Base-by-base conservation (phyloP, 768 basidiomycete genomes). In the Psilocybe subaeruginosa region DNA sequence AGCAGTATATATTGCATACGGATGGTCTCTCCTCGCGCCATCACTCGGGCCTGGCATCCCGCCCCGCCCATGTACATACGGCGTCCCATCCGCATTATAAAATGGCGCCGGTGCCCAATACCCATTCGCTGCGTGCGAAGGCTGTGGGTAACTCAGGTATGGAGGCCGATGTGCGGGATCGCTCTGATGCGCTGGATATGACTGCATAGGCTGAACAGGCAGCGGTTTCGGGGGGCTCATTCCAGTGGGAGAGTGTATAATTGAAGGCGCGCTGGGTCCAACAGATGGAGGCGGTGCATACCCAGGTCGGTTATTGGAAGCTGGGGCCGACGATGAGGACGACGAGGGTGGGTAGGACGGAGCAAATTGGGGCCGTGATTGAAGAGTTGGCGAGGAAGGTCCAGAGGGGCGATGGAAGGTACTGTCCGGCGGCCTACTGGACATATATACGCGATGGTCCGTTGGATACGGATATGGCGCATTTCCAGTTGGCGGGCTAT, bases 191-290 rank as follows among this genome's bases (percentile, higher is more conserved):
- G 62, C 47, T 4, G 66, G 65, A 29, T 60, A 62, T 6, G 58
- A 56, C 11, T 60, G 64, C 60, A 61, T 60, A 50, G 64, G 58
- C 16, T 64, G 60, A 48, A 64, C 61, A 2, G 66, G 66, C 7
- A 64, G 50, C 27, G 59, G 55, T 19, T 61, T 54, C 9, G 61
- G 59, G 11, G 63, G 37, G 4, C 49, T 39, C 53, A 64, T 50
- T 8, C 63, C 63, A 3, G 66, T 60, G 27, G 66, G 63, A 5
- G 61, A 64, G 47, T 67, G 66, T 1, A 64, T 56, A 33, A 66
- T 66, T 8, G 65, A 57, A 3, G 62, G 47, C 35, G 61, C 56
- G 31, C 31, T 56, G 12, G 66, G 35, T 14, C 59, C 59, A 31
- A 41, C 11, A 30, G 58, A 41, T 16, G 54, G 54, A n/a, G 59